Evolutionary conservation across 768 basidiomycete genomes (phyloP).

Genomic region (Cyclocybe aegerita): DNA sequence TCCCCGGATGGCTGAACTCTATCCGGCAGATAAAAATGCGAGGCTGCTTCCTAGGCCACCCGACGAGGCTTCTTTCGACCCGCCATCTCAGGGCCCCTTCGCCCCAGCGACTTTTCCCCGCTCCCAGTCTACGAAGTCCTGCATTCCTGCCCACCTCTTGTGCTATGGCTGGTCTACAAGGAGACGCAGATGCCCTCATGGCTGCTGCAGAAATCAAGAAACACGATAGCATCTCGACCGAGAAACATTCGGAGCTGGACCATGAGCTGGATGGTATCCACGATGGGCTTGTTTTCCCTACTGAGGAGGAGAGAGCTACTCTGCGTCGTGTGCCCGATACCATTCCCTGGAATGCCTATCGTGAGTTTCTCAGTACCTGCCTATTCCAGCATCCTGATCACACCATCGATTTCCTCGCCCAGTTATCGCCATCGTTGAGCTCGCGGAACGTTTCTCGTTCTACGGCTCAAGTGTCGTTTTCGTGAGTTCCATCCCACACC

Average conservation of each 20-base stretch:
- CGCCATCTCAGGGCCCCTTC: too few relatives aligned
- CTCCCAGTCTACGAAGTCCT: too few relatives aligned
- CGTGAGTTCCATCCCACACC: slow-evolving; percentile 24
- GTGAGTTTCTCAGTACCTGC: slow-evolving; percentile 27
- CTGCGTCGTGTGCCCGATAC: slow-evolving; percentile 61
- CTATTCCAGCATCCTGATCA: not conserved
- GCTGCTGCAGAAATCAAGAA: slow-evolving; percentile 18
- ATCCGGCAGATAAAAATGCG: too few relatives aligned
- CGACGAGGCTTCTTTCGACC: too few relatives aligned
- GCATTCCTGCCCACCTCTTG: too few relatives aligned
- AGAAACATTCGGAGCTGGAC: slow-evolving; percentile 15
- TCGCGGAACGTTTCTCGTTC: slow-evolving; percentile 74
- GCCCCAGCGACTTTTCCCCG: too few relatives aligned
- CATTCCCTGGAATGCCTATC: slow-evolving; percentile 58
- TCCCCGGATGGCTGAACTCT: too few relatives aligned
- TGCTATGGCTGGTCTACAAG: slow-evolving; percentile 21
- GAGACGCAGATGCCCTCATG: slow-evolving; percentile 13
- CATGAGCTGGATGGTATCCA: slow-evolving; percentile 32
- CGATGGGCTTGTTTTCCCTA: slow-evolving; percentile 63
- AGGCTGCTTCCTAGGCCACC: too few relatives aligned
- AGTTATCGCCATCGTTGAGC: slow-evolving; percentile 69
- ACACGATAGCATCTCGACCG: slow-evolving; percentile 9
- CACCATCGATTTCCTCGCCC: not conserved
- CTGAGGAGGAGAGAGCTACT: slow-evolving; percentile 56
- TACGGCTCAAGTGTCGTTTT: slow-evolving; percentile 52